phyloP scores from a whole-genome alignment of 169 alveolate genomes.

The Besnoitia besnoiti region DNA sequence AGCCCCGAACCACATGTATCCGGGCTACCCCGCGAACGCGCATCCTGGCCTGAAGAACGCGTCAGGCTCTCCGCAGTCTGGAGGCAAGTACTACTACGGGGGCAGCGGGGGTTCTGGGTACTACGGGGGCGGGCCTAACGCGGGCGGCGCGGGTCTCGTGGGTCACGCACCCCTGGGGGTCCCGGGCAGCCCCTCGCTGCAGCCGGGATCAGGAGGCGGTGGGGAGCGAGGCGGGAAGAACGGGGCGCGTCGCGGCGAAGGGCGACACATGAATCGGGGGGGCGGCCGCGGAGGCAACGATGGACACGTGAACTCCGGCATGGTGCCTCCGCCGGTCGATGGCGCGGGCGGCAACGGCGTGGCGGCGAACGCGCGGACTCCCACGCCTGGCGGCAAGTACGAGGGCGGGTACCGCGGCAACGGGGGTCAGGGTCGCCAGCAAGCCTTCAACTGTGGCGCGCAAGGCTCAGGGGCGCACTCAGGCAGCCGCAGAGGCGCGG shows the following conservation, averaged over 20 bases:
- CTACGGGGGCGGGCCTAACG: background rate
- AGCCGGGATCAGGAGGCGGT: background rate
- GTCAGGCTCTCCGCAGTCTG: too few species aligned
- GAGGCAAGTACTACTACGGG: too few species aligned
- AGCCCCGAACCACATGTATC: background rate
- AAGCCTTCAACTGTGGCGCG: too few species aligned
- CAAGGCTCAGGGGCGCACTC: too few species aligned
- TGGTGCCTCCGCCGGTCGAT: background rate
- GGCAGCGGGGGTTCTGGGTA: background rate
- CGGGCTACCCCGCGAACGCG: background rate
- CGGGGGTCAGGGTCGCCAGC: too few species aligned
- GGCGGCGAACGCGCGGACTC: background rate
- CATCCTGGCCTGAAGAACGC: too few species aligned
- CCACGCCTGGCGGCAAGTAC: background rate
- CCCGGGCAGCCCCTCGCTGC: background rate
- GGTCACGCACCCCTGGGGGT: background rate
- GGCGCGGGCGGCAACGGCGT: background rate
- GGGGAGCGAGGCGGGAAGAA: background rate
- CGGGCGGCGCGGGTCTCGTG: background rate
- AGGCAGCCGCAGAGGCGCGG: too few species aligned
- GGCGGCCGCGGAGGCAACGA: slow-evolving; percentile 1
- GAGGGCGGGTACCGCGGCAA: too few species aligned
- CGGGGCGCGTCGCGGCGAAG: background rate
- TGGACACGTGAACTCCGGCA: background rate
- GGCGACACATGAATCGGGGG: background rate